phyloP scores from a whole-genome alignment of 2,329 filamentous ascomycete species.

The Trichoderma sp. region DNA sequence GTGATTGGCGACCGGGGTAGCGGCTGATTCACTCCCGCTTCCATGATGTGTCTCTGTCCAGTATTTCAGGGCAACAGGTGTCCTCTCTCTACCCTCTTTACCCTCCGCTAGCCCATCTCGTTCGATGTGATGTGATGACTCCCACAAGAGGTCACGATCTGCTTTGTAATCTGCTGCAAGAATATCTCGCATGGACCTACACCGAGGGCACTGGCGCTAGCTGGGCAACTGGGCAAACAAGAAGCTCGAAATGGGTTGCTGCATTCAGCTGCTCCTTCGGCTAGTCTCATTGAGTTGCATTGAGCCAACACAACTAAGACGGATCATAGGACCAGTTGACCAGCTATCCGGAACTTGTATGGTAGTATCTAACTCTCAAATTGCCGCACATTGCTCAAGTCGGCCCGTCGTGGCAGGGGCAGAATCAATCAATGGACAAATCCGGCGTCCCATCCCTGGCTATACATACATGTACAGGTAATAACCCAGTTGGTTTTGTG shows the following conservation, averaged over 20 bases:
- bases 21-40: not conserved
- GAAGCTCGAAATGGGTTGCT: not conserved
- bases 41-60: not conserved
- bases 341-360: not conserved
- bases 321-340: not conserved
- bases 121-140: not conserved
- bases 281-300: not conserved
- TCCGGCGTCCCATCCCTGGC: not conserved
- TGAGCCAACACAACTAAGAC: not conserved
- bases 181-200: not conserved
- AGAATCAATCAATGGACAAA: not conserved
- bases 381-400: not conserved
- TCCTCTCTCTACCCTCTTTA: not conserved
- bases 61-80: not conserved
- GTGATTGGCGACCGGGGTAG: slow-evolving; percentile 1
- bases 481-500: not conserved
- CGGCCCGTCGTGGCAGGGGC: not conserved
- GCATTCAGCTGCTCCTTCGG: not conserved
- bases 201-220: not conserved
- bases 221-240: not conserved
- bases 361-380: not conserved
- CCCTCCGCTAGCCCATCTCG: not conserved
- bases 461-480: not conserved
- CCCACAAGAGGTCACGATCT: not conserved
- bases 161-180: not conserved